Evolutionary conservation across 2,329 filamentous ascomycete genomes (phyloP).

Genomic region (Diplodia corticola): DNA sequence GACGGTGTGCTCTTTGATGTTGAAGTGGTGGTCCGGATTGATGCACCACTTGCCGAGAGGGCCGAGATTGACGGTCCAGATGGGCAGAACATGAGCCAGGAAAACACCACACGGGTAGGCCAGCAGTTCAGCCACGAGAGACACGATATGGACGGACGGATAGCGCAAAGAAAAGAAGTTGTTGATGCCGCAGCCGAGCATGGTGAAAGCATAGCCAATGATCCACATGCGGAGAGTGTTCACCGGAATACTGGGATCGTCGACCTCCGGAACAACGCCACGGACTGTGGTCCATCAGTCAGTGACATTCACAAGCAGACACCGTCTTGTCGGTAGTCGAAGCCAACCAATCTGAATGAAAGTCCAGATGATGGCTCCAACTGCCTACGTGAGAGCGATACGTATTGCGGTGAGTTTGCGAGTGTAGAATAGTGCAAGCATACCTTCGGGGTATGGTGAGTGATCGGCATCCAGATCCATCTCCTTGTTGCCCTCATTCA

Average conservation of each 20-base stretch:
- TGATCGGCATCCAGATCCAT: constrained; percentile 20
- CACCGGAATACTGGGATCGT: constrained; percentile 18
- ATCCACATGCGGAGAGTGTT: constrained; percentile 28
- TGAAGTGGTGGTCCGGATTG: constrained; percentile 57
- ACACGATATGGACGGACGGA: constrained; percentile 33
- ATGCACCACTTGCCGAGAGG: constrained; percentile 56
- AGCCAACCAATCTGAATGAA: no score
- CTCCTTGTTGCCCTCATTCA: constrained; percentile 9
- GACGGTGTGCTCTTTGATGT: constrained; percentile 62
- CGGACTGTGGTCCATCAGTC: constrained; percentile 1
- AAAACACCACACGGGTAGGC: constrained; percentile 28
- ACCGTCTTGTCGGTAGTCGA: background rate
- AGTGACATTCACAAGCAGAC: background rate
- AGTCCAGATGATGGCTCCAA: no score
- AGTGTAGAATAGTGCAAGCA: background rate
- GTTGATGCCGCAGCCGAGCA: constrained; percentile 33
- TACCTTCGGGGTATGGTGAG: constrained; percentile 22
- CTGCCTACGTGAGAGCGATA: no score
- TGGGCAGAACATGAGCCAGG: constrained; percentile 38
- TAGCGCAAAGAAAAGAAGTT: constrained; percentile 35
- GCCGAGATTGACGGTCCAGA: constrained; percentile 44
- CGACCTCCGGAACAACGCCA: constrained; percentile 21
- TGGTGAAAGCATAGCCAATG: constrained; percentile 32
- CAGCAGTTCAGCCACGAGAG: constrained; percentile 34
- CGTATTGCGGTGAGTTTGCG: background rate